These are phyloP conservation scores for Passiflora organensis DNA, from an alignment of 345 rosid genomes.

Conservation along the genomic window DNA sequence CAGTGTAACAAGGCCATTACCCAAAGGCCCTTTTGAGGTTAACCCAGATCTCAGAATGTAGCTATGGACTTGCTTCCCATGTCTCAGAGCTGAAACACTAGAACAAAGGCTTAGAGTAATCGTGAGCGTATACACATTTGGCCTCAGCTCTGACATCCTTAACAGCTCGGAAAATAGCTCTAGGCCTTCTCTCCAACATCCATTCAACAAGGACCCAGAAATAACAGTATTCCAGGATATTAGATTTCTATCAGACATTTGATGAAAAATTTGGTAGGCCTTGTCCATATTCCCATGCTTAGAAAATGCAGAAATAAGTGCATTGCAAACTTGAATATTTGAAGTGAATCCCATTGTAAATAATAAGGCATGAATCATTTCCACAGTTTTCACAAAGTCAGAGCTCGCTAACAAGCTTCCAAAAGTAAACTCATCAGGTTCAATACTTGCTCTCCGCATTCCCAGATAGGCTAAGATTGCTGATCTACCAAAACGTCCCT, in stretches of 20 bases:
- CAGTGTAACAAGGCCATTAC: constrained; percentile 58
- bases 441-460: constrained; percentile 46
- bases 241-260: constrained; percentile 38
- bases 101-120: constrained; percentile 48
- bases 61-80: constrained; percentile 55
- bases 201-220: constrained; percentile 51
- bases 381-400: constrained; percentile 29
- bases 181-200: constrained; percentile 42
- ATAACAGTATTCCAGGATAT: constrained; percentile 70
- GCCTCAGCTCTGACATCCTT: constrained; percentile 39
- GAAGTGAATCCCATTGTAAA: constrained; percentile 41
- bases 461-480: constrained; percentile 39
- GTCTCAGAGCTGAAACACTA: constrained; percentile 38
- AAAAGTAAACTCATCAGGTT: constrained; percentile 65
- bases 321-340: constrained; percentile 55
- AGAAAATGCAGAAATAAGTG: constrained; percentile 61
- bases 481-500: constrained; percentile 28
- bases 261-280: constrained; percentile 41
- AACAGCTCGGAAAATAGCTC: constrained; percentile 38
- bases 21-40: constrained; percentile 37
- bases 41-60: constrained; percentile 38
- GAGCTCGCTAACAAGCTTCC: constrained; percentile 65
- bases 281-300: constrained; percentile 43
- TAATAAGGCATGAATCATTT: constrained; percentile 49
- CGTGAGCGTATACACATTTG: constrained; percentile 52